phyloP scores from a whole-genome alignment of 2,329 filamentous ascomycete species.

The Verticillium nubilum region DNA sequence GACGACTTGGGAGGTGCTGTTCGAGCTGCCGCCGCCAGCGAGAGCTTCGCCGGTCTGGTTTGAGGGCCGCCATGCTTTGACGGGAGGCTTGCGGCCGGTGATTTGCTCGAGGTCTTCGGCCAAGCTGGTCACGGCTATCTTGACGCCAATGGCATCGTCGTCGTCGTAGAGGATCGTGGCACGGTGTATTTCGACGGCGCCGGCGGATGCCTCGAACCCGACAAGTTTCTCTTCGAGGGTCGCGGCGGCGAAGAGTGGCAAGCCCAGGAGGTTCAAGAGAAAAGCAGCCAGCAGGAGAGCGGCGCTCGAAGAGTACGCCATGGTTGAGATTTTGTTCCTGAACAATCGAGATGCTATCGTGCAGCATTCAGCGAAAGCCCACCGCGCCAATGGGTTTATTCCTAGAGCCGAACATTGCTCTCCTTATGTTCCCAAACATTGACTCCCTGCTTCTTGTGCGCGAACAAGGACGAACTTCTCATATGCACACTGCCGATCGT shows the following conservation, averaged over 20 bases:
- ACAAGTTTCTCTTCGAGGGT: conserved; percentile 1
- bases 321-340: no score
- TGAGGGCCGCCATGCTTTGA: background rate
- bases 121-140: conserved; percentile 3
- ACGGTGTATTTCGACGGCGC: conserved; percentile 3
- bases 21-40: background rate
- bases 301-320: background rate
- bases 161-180: background rate
- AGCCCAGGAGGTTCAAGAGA: background rate
- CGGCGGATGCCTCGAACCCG: background rate
- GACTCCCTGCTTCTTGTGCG: no score
- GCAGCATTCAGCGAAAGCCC: no score
- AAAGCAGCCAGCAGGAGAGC: background rate
- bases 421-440: no score
- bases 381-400: no score
- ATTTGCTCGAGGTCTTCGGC: conserved; percentile 5
- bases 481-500: no score
- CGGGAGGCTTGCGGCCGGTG: conserved; percentile 4
- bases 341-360: no score
- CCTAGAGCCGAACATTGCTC: no score
- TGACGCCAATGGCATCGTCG: conserved; percentile 3
- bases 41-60: background rate
- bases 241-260: background rate
- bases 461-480: no score
- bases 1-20: background rate